Percentiles rank a stretch among this genome's conserved stretches.
phyloP scores from a whole-genome alignment of 805 yeast species.

The Candida jianshihensis region DNA sequence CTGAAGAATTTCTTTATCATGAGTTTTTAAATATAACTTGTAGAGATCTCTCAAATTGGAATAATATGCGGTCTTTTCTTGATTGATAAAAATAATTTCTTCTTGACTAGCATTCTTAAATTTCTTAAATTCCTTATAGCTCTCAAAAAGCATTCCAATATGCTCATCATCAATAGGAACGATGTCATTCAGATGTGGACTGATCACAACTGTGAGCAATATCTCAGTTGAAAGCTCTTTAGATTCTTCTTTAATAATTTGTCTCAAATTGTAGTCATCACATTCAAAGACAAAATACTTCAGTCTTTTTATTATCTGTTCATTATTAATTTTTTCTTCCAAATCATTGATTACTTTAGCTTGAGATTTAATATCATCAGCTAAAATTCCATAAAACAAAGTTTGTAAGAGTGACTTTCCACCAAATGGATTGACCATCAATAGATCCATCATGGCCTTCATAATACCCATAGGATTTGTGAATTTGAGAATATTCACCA shows the following conservation, averaged over 20 bases:
- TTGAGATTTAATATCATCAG: conserved; percentile 67
- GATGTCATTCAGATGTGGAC: conserved; percentile 16
- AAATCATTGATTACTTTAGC: conserved; percentile 45
- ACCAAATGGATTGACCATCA: conserved; percentile 75
- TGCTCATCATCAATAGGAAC: conserved; percentile 9
- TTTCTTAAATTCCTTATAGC: conserved; percentile 20
- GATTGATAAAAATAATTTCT: conserved; percentile 12
- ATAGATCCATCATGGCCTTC: conserved; percentile 71
- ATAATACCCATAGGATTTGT: conserved; percentile 86
- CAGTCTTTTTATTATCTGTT: conserved; percentile 23
- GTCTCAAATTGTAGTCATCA: conserved; percentile 25
- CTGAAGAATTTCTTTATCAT: conserved; percentile 70
- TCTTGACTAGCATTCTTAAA: conserved; percentile 22
- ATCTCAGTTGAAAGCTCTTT: conserved; percentile 14
- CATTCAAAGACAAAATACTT: conserved; percentile 27
- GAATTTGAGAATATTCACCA: conserved; percentile 68
- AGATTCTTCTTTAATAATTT: conserved; percentile 19
- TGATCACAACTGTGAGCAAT: conserved; percentile 15
- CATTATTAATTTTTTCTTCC: conserved; percentile 28
- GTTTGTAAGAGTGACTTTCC: conserved; percentile 64
- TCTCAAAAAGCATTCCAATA: conserved; percentile 17
- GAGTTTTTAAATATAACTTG: conserved; percentile 55
- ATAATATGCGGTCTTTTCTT: conserved; percentile 29
- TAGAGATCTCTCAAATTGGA: conserved; percentile 54
- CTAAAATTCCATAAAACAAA: conserved; percentile 62